Base-by-base conservation (phyloP, 83 land plant genomes). In the Picea abies region DNA sequence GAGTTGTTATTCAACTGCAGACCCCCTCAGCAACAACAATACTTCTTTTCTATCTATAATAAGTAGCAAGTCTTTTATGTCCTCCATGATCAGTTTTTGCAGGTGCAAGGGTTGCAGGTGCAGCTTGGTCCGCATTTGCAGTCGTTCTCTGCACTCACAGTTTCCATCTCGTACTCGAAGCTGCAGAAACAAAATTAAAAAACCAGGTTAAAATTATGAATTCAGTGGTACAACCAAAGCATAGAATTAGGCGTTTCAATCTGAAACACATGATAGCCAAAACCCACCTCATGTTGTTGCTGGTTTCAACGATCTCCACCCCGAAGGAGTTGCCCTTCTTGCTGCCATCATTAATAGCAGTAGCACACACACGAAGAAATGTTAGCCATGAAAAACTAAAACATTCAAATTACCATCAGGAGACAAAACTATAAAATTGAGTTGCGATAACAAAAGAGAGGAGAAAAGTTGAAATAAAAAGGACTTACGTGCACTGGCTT, bases 401-500 rank as follows among this genome's bases (percentile, higher is more conserved):
- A 49, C 56, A 9, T 63, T 63, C 2, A 19, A 19, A 63, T 20
- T 17, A 63, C 7, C 2, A 63, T 63, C 1, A 19, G 5, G 64
- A 20, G 5, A 3, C 19, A 6, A 15, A 15, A 16, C 19, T 6
- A 9, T 20, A 16, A 20, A 63, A 19, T 4, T 17, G n/a, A 63
- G 19, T 63, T 3, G 0, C 19, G n/a, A 63, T 3, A 19, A 63
- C 0, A 16, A 63, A 3, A 1, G n/a, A 63, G 5, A 19, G 22
- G 7, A 63, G 0, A n/a, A n/a, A 63, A 19, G 1, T 7, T 49
- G 11, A 63, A 17, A 63, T 63, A n/a, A 63, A n/a, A 20, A 63
- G 22, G 1, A 63, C 22, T 63, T 63, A 63, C 22, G 66, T 20
- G 66, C 94, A 92, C 86, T 92, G 84, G 90, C 70, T 90, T 88